Conservation (phyloP, 805 yeast species). For the Ogataea paraovalis region DNA sequence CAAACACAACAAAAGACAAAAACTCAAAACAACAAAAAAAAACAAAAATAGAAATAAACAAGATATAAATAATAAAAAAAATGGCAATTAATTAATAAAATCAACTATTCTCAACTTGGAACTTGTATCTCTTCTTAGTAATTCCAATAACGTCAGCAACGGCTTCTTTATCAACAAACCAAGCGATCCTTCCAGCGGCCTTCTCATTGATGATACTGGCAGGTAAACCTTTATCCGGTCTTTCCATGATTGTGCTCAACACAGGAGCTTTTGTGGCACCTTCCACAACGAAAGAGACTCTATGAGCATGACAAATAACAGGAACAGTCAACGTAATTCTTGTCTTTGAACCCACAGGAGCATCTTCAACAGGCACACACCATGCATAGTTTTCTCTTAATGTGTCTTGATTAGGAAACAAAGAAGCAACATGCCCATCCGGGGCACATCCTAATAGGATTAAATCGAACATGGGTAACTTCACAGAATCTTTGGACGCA, state of each 20-base stretch:
- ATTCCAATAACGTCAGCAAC: slow-evolving; percentile 67
- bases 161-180: slow-evolving; percentile 97
- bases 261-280: slow-evolving; percentile 95
- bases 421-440: slow-evolving; percentile 96
- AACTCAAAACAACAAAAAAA: background rate
- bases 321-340: slow-evolving; percentile 92
- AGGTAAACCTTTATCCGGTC: slow-evolving; percentile 96
- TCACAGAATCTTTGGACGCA: slow-evolving; percentile 94
- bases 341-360: slow-evolving; percentile 82
- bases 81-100: background rate
- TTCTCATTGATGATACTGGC: slow-evolving; percentile 90
- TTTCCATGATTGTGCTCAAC: slow-evolving; percentile 85
- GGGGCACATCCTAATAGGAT: slow-evolving; percentile 96
- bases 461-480: slow-evolving; percentile 90
- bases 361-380: slow-evolving; percentile 89
- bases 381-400: slow-evolving; percentile 89
- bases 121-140: slow-evolving; percentile 69
- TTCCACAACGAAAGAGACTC: slow-evolving; percentile 93
- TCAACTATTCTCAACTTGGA: slow-evolving; percentile 30
- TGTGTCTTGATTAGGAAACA: slow-evolving; percentile 88
- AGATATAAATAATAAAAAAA: background rate
- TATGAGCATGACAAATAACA: slow-evolving; percentile 87
- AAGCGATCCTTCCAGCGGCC: slow-evolving; percentile 93
- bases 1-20: background rate
- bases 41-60: background rate